Percentiles rank a stretch among this genome's conserved stretches.
These are phyloP conservation scores for Cyanidiococcus yangmingshanensis DNA, from an alignment of 23 red algal genomes.

Conservation along the genomic window DNA sequence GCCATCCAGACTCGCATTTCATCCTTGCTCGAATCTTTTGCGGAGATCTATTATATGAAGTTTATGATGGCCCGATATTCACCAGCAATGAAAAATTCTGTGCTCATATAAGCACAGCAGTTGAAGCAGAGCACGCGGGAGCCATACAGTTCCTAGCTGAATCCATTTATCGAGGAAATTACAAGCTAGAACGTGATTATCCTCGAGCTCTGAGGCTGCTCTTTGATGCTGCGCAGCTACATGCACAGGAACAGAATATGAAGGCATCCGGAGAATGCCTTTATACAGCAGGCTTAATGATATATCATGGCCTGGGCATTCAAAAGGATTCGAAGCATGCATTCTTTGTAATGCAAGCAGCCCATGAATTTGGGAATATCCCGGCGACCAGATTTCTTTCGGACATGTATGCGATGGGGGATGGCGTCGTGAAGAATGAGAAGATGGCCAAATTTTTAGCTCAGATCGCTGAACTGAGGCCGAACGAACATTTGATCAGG, in stretches of 20 bases:
- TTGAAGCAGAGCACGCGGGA: constrained; percentile 29
- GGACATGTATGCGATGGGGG: constrained; percentile 46
- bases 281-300: constrained; percentile 54
- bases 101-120: constrained; percentile 31
- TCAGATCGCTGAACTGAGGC: too few relatives aligned
- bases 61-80: constrained; percentile 36
- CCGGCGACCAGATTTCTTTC: constrained; percentile 39
- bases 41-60: not conserved
- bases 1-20: constrained; percentile 46
- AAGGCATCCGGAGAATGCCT: constrained; percentile 33
- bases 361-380: constrained; percentile 32
- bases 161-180: constrained; percentile 37
- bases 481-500: too few relatives aligned
- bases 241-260: not conserved
- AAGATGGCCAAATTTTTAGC: constrained; percentile 40
- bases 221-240: constrained; percentile 23
- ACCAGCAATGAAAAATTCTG: constrained; percentile 27
- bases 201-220: constrained; percentile 36
- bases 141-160: constrained; percentile 46
- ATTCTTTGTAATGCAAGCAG: constrained; percentile 49
- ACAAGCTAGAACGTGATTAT: constrained; percentile 38
- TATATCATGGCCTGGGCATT: constrained; percentile 54
- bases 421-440: constrained; percentile 37
- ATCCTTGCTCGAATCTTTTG: constrained; percentile 51
- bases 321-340: constrained; percentile 30